A percentile compares a stretch with the other conserved stretches of the same genome.
These are phyloP conservation scores for Pseudogymnoascus pannorum DNA, from an alignment of 2,329 filamentous ascomycete species.

Conservation along the genomic window DNA sequence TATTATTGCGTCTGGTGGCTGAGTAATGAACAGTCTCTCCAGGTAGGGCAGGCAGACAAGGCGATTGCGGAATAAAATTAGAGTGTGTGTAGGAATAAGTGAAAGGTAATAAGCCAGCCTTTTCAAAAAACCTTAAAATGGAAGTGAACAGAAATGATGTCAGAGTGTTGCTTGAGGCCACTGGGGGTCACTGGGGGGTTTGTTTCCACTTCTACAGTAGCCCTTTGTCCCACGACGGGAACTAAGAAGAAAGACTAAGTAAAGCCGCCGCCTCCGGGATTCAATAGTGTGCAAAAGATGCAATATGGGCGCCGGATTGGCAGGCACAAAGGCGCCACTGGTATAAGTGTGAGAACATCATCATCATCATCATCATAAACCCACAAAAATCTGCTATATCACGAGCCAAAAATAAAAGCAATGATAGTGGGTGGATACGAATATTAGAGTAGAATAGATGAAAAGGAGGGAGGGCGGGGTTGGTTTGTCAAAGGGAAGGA, in stretches of 20 bases:
- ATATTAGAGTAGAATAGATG: no score
- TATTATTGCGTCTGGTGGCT: not conserved
- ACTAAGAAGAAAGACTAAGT: slow-evolving; percentile 1
- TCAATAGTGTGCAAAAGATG: not conserved
- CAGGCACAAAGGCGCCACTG: not conserved
- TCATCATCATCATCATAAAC: no score
- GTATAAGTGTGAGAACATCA: not conserved
- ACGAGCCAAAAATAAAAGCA: not conserved
- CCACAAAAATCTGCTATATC: no score
- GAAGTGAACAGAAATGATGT: not conserved
- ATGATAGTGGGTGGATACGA: not conserved
- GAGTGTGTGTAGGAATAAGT: not conserved
- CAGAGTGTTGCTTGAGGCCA: not conserved
- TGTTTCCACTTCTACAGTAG: not conserved
- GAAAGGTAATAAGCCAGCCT: not conserved
- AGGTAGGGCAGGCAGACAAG: not conserved
- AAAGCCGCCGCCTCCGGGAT: not conserved
- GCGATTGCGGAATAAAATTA: not conserved
- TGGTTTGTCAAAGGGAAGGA: not conserved
- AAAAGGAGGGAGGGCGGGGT: not conserved
- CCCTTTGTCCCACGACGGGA: not conserved
- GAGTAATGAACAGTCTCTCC: not conserved
- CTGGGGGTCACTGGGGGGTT: not conserved
- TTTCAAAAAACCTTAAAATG: not conserved
- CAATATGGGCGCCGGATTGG: not conserved